These are phyloP conservation scores for Aspergillus chevalieri DNA, from an alignment of 2,329 filamentous ascomycete species.

Conservation along the genomic window DNA sequence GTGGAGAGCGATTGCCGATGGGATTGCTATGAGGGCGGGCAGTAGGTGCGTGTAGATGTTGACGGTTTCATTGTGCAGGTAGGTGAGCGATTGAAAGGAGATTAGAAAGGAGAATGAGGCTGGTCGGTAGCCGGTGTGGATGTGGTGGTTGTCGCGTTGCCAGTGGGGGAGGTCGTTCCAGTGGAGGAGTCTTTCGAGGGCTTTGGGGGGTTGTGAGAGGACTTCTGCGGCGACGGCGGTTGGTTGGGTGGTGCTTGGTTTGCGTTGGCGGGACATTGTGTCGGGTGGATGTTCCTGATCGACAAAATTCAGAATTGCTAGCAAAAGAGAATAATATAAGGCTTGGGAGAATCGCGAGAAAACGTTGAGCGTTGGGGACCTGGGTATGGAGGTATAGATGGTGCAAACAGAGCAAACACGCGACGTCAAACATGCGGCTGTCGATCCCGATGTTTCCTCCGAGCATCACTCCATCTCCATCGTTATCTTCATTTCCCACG, in stretches of 20 bases:
- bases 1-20: conserved; percentile 51
- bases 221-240: conserved; percentile 19
- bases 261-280: conserved; percentile 29
- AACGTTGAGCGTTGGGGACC: conserved; percentile 13
- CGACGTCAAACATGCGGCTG: background rate
- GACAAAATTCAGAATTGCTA: background rate
- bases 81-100: conserved; percentile 54
- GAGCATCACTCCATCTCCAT: background rate
- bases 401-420: conserved; percentile 15
- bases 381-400: conserved; percentile 9
- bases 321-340: background rate
- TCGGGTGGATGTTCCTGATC: background rate
- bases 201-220: conserved; percentile 22
- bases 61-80: conserved; percentile 63
- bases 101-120: conserved; percentile 55
- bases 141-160: conserved; percentile 64
- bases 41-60: conserved; percentile 69
- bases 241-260: conserved; percentile 14
- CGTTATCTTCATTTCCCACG: conserved; percentile 2
- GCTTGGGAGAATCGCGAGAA: conserved; percentile 2
- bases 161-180: conserved; percentile 50
- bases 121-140: conserved; percentile 60
- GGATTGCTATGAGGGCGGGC: conserved; percentile 57
- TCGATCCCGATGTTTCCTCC: background rate
- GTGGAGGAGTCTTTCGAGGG: conserved; percentile 36